Evolutionary conservation across 2,329 filamentous ascomycete genomes (phyloP), one percentile per base, ranked within the genome.

Genomic region (Hysterium pulicare): DNA sequence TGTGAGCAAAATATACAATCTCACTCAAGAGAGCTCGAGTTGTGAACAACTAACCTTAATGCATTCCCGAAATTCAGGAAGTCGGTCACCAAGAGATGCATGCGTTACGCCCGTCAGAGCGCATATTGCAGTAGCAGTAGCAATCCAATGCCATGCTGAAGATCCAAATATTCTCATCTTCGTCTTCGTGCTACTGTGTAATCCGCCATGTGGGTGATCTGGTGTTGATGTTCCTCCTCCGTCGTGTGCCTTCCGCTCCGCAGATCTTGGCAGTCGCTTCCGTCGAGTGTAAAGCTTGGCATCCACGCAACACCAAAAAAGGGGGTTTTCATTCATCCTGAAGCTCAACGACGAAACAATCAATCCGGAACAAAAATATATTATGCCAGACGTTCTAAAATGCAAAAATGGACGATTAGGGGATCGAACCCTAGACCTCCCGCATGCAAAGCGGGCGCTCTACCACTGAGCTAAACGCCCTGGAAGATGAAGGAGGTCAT

Each of bases 11-110:
- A n/a, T n/a, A n/a, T n/a, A n/a, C 38, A 46, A 31, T 41, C 17
- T 37, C 15, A 40, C 40, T 40, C 15, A 41, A 19, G 38, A 40
- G 47, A 43, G 56, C 53, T 54, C 49, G 45, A 44, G 42, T 22
- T 17, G 31, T 34, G 31, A 41, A 34, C 24, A 26, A 67, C 72
- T 50, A 73, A 95, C 91, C 75, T 88, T 71, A 40, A 97, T 81
- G 65, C 93, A 98, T 66, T 90, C 76, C 61, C 77, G 79, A 66
- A 98, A 98, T 59, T 95, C 90, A 15, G 88, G 88, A 46, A 95
- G 74, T 42, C 82, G 78, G 67, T 98, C 93, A 51, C 93, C 93
- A 37, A 83, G 58, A 4, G 90, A 96, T 21, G 90, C 93, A 41
- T 74, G 68, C 13, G 73, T 68, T 17, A 58, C 57, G 31, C 63